Evolutionary conservation across 129 eudicot species (phyloP).

Genomic region (Scalesia atractyloides): DNA sequence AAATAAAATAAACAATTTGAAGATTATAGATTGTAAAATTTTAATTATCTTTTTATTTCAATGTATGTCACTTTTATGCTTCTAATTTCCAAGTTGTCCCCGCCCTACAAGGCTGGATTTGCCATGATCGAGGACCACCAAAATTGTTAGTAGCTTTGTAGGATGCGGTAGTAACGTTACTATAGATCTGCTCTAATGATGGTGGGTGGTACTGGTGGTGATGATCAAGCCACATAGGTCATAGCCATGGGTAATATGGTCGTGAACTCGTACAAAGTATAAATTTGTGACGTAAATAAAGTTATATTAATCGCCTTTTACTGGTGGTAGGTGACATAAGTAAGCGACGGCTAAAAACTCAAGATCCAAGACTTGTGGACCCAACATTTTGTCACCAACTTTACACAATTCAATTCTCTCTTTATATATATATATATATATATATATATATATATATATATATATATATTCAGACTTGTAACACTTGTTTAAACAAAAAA

Average conservation of each 20-base stretch:
- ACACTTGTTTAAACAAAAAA: background rate
- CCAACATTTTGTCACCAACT: conserved; percentile 10
- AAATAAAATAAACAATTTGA: no score
- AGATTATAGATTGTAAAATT: no score
- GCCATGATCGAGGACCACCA: background rate
- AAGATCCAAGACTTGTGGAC: conserved; percentile 26
- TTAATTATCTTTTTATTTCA: no score
- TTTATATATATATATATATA: no score
- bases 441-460: no score
- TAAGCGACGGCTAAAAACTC: conserved; percentile 12
- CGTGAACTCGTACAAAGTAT: background rate
- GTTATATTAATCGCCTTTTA: background rate
- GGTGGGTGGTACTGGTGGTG: conserved; percentile 27
- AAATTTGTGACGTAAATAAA: background rate
- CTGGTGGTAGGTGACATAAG: conserved; percentile 30
- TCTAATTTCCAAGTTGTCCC: no score
- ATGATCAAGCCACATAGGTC: conserved; percentile 30
- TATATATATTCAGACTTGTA: background rate
- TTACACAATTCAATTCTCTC: background rate
- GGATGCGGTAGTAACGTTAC: background rate
- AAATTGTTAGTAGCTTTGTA: background rate
- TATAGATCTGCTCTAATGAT: background rate
- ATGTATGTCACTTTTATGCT: no score
- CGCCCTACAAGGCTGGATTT: background rate
- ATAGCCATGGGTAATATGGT: background rate